Conservation (phyloP, 805 yeast genomes). For the Ogataea kodamae region DNA sequence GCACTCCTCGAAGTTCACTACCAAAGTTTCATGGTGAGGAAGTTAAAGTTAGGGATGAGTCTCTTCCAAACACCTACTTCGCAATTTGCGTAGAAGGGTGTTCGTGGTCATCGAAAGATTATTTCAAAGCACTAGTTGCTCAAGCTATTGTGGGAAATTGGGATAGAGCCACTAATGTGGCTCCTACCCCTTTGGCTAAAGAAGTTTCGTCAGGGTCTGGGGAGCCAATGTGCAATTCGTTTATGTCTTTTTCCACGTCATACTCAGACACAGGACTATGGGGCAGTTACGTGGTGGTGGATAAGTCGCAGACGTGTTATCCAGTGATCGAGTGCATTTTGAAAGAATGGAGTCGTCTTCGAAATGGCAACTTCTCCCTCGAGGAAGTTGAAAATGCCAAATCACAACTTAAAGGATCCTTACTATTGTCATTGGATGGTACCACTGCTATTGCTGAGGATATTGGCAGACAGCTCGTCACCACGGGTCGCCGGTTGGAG, state of each 20-base stretch:
- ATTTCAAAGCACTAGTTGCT: slow-evolving; percentile 90
- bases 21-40: slow-evolving; percentile 87
- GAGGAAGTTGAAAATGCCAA: slow-evolving; percentile 93
- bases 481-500: slow-evolving; percentile 76
- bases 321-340: slow-evolving; percentile 70
- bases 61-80: slow-evolving; percentile 84
- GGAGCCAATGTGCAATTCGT: slow-evolving; percentile 81
- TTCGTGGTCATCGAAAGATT: slow-evolving; percentile 94
- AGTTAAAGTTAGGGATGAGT: slow-evolving; percentile 73
- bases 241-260: slow-evolving; percentile 94
- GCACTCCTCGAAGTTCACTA: slow-evolving; percentile 65
- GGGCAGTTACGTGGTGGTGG: slow-evolving; percentile 93
- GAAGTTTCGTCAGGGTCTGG: slow-evolving; percentile 44
- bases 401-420: slow-evolving; percentile 89
- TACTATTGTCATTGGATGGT: slow-evolving; percentile 86
- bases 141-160: slow-evolving; percentile 97
- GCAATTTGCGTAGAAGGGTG: slow-evolving; percentile 98
- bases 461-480: slow-evolving; percentile 93
- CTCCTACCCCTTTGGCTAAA: slow-evolving; percentile 81
- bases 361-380: slow-evolving; percentile 69
- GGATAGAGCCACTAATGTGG: slow-evolving; percentile 88
- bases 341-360: slow-evolving; percentile 85
- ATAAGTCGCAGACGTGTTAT: slow-evolving; percentile 62
- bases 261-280: slow-evolving; percentile 97
- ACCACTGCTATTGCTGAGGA: slow-evolving; percentile 96